A percentile compares a stretch with the other conserved stretches of the same genome.
phyloP scores from a whole-genome alignment of 495 filamentous ascomycete species.

The Daldinia loculata region DNA sequence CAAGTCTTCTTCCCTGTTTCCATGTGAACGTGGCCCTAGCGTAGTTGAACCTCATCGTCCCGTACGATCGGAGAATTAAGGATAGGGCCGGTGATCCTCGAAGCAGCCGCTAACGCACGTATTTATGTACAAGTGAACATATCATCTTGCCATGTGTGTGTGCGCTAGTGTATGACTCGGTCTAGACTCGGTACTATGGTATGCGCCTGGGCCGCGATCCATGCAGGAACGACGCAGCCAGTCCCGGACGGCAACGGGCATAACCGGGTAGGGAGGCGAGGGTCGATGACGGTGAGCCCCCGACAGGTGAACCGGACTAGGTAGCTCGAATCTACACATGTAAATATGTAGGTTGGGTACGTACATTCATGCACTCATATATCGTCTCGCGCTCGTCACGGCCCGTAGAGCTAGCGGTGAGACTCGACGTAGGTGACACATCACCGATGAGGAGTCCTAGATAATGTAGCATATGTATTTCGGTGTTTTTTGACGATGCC shows the following conservation, averaged over 20 bases:
- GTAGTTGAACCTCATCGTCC: neutral
- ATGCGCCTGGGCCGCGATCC: slow-evolving; percentile 8
- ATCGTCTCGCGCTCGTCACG: slow-evolving; percentile 12
- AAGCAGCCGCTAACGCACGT: neutral
- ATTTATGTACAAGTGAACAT: neutral
- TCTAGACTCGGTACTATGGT: slow-evolving; percentile 6
- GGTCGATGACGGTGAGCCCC: slow-evolving; percentile 18
- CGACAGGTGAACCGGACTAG: slow-evolving; percentile 24
- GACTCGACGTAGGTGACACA: neutral
- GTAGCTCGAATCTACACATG: neutral
- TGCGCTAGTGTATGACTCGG: neutral
- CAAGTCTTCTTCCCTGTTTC: neutral
- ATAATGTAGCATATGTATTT: slow-evolving; percentile 3
- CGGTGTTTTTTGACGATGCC: neutral
- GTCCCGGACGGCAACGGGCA: slow-evolving; percentile 23
- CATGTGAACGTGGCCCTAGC: neutral
- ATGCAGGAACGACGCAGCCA: slow-evolving; percentile 40
- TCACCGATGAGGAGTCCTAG: neutral
- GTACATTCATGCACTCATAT: neutral
- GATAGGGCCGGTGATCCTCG: neutral
- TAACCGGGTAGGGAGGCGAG: slow-evolving; percentile 18
- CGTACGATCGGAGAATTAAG: slow-evolving; percentile 28
- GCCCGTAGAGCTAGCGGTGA: slow-evolving; percentile 3
- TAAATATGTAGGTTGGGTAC: neutral
- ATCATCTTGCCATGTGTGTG: neutral